Evolutionary conservation across 306 rosid species (phyloP), one percentile per base, ranked within the genome.

Genomic region (Medicago lupulina): DNA sequence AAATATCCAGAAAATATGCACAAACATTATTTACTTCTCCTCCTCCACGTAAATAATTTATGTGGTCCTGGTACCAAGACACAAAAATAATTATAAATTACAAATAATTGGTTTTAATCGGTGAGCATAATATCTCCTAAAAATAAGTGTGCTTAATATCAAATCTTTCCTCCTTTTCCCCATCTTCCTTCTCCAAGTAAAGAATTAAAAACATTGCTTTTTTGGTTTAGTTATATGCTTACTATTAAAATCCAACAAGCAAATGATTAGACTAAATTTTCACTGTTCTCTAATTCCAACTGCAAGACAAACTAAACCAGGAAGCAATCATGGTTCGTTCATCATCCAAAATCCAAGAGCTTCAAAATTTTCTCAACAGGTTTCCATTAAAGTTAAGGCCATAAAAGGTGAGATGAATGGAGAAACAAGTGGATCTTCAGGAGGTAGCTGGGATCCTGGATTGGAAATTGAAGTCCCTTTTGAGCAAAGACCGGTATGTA

Each of bases 401-500:
- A 70, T 90, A 75, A 87, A 80, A 72, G 96, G 89, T 80, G 97
- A 83, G 83, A 87, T 67, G 62, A 87, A 81, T 9, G 97, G 97
- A 34, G 97, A 68, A 80, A 87, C 85, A 34, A 86, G 93, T 9
- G 89, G 92, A 55, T 92, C 87, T 67, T 90, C 84, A 1, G 91
- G 96, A 44, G 89, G 79, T 64, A 95, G 90, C 79, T 95, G 97
- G 97, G 92, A 95, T 51, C 96, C 97, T 8, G 93, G 89, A 58
- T 73, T 90, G 85, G 97, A 95, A 85, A 83, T 92, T 66, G 99
- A 84, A 77, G 96, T 95, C 84, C 97, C 99, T 36, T 95, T 85
- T 70, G 97, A 95, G 76, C 99, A 90, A 86, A 91, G 97, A 64
- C 97, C 96, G 91, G 97, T 92, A 90, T 19, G 87, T 44, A 44